Base-by-base conservation (phyloP, 164 flowering plant genomes). In the Aristolochia californica region DNA sequence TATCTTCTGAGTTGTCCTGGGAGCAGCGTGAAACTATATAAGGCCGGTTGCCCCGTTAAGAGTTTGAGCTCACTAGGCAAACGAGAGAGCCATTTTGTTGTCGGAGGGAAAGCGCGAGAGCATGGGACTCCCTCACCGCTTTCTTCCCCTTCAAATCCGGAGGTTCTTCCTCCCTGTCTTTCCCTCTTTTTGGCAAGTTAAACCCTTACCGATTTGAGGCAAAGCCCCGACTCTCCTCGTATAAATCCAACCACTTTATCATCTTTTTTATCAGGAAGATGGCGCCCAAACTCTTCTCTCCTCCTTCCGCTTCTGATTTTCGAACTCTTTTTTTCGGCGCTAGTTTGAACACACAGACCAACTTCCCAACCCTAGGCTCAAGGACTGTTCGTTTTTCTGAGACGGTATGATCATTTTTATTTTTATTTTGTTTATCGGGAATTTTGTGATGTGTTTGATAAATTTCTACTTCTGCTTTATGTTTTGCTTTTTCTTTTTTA, bases 81-180 rank as follows among this genome's bases (percentile, higher is more conserved):
- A n/a, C 12, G 25, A 55, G 14, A 55, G 45, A n/a, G 27, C 18
- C 47, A 24, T 22, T 34, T 34, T 3, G 40, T 3, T 7, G 40
- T 34, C 40, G 40, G 40, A 34, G 40, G 40, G 40, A 34, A 34
- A 34, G 40, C 7, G n/a, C 0, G 56, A 16, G 56, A 27, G 56
- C 7, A 4, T 9, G 45, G 15, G 47, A 18, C 10, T 44, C 43
- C 38, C 18, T 24, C 21, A 10, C 1, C 5, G 22, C 22, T 17
- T 30, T 24, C 55, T 52, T 16, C 26, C 18, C 26, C 17, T 3
- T 13, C 47, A 11, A 57, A 44, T 2, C 1, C 30, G 21, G 40
- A 45, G 60, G 45, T 44, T 24, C 60, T 10, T 57, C 50, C 23
- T 24, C 60, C 34, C 13, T 27, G 43, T 54, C 43, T 45, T 5